Evolutionary conservation across 345 rosid genomes (phyloP).

Genomic region (Garcia nutans): DNA sequence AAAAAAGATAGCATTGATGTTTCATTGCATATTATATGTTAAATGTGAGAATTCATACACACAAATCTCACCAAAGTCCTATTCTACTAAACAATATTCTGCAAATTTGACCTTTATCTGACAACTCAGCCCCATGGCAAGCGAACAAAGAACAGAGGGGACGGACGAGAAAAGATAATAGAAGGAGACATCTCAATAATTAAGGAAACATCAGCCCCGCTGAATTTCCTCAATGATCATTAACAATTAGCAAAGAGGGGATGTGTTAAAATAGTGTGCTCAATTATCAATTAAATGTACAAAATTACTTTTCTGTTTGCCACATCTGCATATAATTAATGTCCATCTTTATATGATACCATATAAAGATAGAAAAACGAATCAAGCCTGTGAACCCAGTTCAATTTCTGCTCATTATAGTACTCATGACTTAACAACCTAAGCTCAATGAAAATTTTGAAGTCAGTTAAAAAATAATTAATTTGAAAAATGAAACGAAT

Average conservation of each 20-base stretch:
- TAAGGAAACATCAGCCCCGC: no score
- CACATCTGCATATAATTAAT: background rate
- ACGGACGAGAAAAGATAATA: background rate
- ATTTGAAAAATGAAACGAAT: background rate
- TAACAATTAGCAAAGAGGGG: background rate
- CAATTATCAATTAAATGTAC: background rate
- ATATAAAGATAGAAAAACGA: no score
- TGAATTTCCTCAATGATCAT: background rate
- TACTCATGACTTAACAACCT: background rate
- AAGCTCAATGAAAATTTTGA: background rate
- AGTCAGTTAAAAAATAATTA: background rate
- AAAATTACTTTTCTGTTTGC: background rate
- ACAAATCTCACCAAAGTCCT: background rate
- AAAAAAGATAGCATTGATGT: background rate
- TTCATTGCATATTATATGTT: background rate
- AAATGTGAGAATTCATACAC: background rate
- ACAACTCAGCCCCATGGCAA: background rate
- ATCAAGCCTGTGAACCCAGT: background rate
- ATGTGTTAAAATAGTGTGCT: background rate
- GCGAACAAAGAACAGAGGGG: background rate
- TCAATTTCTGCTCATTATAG: background rate
- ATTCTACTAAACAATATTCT: background rate
- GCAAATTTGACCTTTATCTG: background rate
- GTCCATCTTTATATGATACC: background rate
- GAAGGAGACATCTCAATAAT: background rate